Evolutionary conservation across 495 filamentous ascomycete genomes (phyloP), one percentile per base, ranked within the genome.

Genomic region (Neurospora sp.): DNA sequence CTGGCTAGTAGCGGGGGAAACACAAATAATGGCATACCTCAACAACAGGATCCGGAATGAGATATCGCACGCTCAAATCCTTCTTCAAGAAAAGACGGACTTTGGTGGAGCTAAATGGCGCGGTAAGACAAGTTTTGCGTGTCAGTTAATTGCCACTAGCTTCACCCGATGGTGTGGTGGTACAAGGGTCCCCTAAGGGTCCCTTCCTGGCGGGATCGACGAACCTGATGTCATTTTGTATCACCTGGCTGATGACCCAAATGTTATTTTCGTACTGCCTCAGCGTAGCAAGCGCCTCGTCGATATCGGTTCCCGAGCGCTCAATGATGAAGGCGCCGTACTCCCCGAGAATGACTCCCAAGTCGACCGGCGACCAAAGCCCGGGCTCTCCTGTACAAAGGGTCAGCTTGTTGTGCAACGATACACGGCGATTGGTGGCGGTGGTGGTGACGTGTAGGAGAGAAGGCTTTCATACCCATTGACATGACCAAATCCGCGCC

Each of bases 241-340:
- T 94, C 69, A 96, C 88, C 77, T 97, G 94, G 76, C 91, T 90
- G 74, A 97, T 94, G 68, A 96, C 90, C 78, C 92, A 89, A 72
- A 98, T 97, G 73, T 97, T 96, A 53, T 84, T 76, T 69, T 87
- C 83, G 79, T 84, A 90, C 41, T 89, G 89, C 77, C 93, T 89
- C 53, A 97, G 84, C 65, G 86, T 88, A 37, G 90, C 88, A 27
- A 96, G 84, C 3, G 93, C 93, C 75, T 94, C 92, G 73, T 94
- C 91, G 72, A 96, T 91, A 75, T 96, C 93, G 20, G 94, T 96
- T n/a, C 94, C 94, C 48, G 88, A 89, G 45, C 94, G 90, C 81
- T 98, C 94, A 65, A 98, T 88, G 73, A 97, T 94, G 82, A 97
- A 97, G 10, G 91, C 89, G 35, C 94, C 94, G 78, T 92, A 97